Conservation (phyloP, 1,284 basidiomycete species). For the Stereum hirsutum region DNA sequence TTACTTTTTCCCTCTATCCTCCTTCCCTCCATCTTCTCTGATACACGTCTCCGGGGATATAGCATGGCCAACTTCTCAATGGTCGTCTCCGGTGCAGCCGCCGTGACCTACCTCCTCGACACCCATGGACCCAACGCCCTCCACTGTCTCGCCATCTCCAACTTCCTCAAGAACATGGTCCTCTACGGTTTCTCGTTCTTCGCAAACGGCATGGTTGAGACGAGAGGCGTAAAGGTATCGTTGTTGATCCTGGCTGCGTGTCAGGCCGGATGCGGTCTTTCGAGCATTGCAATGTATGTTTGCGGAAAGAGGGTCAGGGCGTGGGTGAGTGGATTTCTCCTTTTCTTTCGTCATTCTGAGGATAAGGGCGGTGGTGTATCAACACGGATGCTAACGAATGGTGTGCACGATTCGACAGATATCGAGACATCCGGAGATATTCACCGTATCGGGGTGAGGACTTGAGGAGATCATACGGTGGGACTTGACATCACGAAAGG, state of each 20-base stretch:
- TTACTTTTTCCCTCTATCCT: background rate
- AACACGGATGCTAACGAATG: background rate
- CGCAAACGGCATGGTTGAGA: slow-evolving; percentile 31
- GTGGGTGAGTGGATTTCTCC: slow-evolving; percentile 22
- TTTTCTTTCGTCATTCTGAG: too few relatives aligned
- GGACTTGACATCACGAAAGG: too few relatives aligned
- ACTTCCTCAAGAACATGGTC: slow-evolving; percentile 35
- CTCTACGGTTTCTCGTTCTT: slow-evolving; percentile 36
- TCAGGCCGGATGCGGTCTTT: slow-evolving; percentile 29
- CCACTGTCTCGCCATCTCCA: slow-evolving; percentile 32
- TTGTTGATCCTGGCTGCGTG: slow-evolving; percentile 28
- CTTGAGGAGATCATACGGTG: too few relatives aligned
- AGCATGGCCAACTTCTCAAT: slow-evolving; percentile 29
- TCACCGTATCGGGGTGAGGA: too few relatives aligned
- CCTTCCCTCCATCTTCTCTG: background rate
- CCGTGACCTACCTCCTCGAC: slow-evolving; percentile 34
- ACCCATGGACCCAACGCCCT: slow-evolving; percentile 30
- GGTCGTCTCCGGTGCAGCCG: slow-evolving; percentile 29
- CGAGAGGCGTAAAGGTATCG: slow-evolving; percentile 26
- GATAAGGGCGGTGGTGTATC: too few relatives aligned
- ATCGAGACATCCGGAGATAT: slow-evolving; percentile 21
- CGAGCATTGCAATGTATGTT: slow-evolving; percentile 31
- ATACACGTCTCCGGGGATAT: background rate
- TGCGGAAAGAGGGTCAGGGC: slow-evolving; percentile 32
- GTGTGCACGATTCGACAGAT: slow-evolving; percentile 13